These are phyloP conservation scores for Monosporozyma yasuniensis DNA, from an alignment of 805 yeast species.

Conservation along the genomic window DNA sequence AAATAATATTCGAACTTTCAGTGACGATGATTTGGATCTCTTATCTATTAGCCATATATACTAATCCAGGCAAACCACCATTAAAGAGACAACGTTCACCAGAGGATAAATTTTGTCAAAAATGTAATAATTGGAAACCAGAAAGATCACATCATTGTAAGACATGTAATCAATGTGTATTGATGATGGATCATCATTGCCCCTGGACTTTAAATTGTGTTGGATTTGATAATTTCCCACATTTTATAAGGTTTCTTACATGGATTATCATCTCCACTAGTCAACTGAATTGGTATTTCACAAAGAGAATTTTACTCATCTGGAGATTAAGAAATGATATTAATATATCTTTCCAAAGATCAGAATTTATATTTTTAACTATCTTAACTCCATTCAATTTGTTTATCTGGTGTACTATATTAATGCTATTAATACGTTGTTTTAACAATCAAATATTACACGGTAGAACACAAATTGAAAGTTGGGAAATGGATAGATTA, in stretches of 20 bases:
- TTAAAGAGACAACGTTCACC: conserved; percentile 37
- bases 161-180: conserved; percentile 61
- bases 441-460: conserved; percentile 41
- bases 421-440: conserved; percentile 53
- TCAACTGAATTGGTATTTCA: conserved; percentile 37
- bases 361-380: conserved; percentile 48
- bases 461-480: conserved; percentile 85
- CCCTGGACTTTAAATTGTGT: conserved; percentile 94
- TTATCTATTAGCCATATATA: conserved; percentile 58
- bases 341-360: conserved; percentile 33
- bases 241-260: conserved; percentile 64
- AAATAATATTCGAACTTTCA: conserved; percentile 39
- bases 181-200: conserved; percentile 88
- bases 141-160: conserved; percentile 83
- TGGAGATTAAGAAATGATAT: conserved; percentile 40
- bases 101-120: conserved; percentile 56
- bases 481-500: conserved; percentile 84
- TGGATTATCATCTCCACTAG: conserved; percentile 53
- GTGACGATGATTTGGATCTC: conserved; percentile 62
- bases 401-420: conserved; percentile 54
- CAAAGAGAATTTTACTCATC: conserved; percentile 33
- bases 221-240: conserved; percentile 69
- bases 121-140: conserved; percentile 68
- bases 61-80: conserved; percentile 64
- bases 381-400: conserved; percentile 45